Conservation (phyloP, 1,284 basidiomycete genomes). For the Fomitopsis schrenkii region DNA sequence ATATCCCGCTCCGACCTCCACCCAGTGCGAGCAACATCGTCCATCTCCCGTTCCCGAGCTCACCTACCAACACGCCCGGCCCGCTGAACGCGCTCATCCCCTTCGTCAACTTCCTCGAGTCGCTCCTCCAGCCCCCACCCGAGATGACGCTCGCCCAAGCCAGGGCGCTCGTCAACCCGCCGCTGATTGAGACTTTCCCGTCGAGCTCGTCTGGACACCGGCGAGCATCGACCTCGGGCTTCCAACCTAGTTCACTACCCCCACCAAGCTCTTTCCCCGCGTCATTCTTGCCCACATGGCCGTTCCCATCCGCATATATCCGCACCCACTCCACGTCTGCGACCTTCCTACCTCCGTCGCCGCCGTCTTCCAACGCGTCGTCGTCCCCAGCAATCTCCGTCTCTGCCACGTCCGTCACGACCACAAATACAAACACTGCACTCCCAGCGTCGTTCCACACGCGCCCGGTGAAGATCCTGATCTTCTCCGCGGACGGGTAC, state of each 20-base stretch:
- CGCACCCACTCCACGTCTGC: constrained; percentile 28
- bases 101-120: constrained; percentile 59
- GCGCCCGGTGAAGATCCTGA: constrained; percentile 65
- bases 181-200: constrained; percentile 2
- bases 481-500: constrained; percentile 80
- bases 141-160: constrained; percentile 20
- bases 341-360: constrained; percentile 25
- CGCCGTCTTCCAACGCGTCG: constrained; percentile 23
- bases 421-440: neutral
- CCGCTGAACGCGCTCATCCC: constrained; percentile 51
- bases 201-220: constrained; percentile 6
- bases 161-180: constrained; percentile 14
- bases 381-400: constrained; percentile 11
- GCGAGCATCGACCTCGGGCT: constrained; percentile 11
- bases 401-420: constrained; percentile 15
- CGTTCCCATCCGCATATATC: constrained; percentile 17
- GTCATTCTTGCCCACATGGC: constrained; percentile 24
- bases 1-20: constrained; percentile 55
- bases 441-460: constrained; percentile 20
- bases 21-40: constrained; percentile 68
- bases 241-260: constrained; percentile 27
- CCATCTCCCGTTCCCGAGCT: constrained; percentile 68
- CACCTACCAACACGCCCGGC: constrained; percentile 45
- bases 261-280: constrained; percentile 26
- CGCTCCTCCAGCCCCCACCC: constrained; percentile 43